Conservation (phyloP, 2,329 filamentous ascomycete species). For the Massarina eburnea region DNA sequence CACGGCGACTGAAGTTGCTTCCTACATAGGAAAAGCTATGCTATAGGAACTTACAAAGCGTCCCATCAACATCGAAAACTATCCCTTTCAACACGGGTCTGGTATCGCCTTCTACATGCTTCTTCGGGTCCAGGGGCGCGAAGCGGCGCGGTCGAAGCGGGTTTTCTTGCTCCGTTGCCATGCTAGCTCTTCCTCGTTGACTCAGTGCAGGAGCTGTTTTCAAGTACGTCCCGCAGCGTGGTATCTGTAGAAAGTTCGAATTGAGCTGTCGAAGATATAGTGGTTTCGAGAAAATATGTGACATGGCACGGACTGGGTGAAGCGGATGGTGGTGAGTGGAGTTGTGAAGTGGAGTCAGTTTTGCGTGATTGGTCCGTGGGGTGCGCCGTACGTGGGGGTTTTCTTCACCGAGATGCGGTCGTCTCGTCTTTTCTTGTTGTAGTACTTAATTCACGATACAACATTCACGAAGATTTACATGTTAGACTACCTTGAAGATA, state of each 20-base stretch:
- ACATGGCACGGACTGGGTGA: no score
- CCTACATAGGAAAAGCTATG: no score
- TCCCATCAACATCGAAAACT: constrained; percentile 94
- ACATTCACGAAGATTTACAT: no score
- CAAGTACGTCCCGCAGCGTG: not conserved
- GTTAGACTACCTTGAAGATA: no score
- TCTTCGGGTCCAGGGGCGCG: constrained; percentile 50
- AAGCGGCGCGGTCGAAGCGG: constrained; percentile 47
- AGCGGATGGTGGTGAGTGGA: not conserved
- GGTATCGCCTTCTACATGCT: constrained; percentile 28
- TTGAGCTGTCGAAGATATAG: not conserved
- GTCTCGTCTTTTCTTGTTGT: no score
- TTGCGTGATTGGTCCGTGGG: not conserved
- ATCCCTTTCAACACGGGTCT: constrained; percentile 57
- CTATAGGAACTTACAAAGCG: constrained; percentile 73
- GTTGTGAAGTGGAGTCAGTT: not conserved
- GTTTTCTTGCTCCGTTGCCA: not conserved
- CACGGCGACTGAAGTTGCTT: no score
- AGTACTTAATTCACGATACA: not conserved
- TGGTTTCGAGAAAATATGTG: no score
- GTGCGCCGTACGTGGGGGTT: constrained; percentile 5
- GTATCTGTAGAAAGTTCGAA: not conserved
- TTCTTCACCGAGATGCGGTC: constrained; percentile 6
- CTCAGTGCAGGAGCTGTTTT: not conserved
- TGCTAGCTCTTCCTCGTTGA: not conserved